These are phyloP conservation scores for Amorphotheca resinae DNA, from an alignment of 495 filamentous ascomycete genomes.

Conservation along the genomic window DNA sequence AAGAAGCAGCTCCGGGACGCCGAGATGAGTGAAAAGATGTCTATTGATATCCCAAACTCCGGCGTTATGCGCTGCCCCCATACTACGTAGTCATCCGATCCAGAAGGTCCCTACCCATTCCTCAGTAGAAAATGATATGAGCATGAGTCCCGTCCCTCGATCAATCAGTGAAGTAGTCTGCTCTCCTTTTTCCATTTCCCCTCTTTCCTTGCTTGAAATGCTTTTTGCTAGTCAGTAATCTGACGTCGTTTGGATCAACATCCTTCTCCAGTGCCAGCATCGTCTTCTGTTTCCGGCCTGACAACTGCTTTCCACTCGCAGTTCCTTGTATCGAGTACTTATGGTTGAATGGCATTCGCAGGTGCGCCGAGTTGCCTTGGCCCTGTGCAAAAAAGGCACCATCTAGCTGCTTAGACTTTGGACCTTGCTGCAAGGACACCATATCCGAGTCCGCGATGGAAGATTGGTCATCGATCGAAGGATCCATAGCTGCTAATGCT, in stretches of 20 bases:
- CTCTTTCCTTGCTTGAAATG: slow-evolving; percentile 77
- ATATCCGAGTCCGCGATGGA: slow-evolving; percentile 32
- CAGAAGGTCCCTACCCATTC: too few relatives aligned
- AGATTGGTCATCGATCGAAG: slow-evolving; percentile 28
- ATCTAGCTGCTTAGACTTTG: slow-evolving; percentile 67
- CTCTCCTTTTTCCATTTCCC: slow-evolving; percentile 38
- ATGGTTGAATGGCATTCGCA: slow-evolving; percentile 72
- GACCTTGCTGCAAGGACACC: slow-evolving; percentile 35
- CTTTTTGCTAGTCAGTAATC: slow-evolving; percentile 65
- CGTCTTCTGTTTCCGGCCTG: slow-evolving; percentile 69
- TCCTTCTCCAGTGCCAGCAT: slow-evolving; percentile 79
- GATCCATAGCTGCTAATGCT: slow-evolving; percentile 37
- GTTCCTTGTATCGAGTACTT: slow-evolving; percentile 74
- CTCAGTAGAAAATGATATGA: too few relatives aligned
- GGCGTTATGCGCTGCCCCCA: too few relatives aligned
- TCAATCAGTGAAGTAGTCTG: slow-evolving; percentile 23
- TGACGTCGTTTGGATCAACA: slow-evolving; percentile 72
- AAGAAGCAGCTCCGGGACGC: too few relatives aligned
- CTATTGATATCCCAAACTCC: too few relatives aligned
- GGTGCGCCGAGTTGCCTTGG: slow-evolving; percentile 46
- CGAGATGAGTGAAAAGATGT: too few relatives aligned
- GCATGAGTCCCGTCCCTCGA: too few relatives aligned
- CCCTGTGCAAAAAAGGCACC: slow-evolving; percentile 70
- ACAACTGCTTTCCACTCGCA: slow-evolving; percentile 52
- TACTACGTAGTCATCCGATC: too few relatives aligned